A percentile compares a stretch with the other conserved stretches of the same genome.
These are phyloP conservation scores for Opeltia flavorubescens DNA, from an alignment of 495 filamentous ascomycete species.

Conservation along the genomic window DNA sequence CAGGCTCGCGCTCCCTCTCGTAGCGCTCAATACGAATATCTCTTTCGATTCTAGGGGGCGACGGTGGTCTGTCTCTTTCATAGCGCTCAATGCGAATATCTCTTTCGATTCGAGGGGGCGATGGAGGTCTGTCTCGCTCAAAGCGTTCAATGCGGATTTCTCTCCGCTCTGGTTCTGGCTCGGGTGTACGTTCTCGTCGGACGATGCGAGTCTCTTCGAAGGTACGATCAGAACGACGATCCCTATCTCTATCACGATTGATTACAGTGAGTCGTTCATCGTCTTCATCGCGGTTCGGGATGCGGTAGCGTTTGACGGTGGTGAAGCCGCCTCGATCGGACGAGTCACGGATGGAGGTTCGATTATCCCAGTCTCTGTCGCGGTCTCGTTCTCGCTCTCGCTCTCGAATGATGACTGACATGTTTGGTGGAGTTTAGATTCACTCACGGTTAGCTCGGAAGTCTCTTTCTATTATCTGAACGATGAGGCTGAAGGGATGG, in stretches of 20 bases:
- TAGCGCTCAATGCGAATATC: conserved; percentile 18
- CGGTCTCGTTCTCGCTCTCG: conserved; percentile 20
- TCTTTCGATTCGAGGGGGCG: conserved; percentile 29
- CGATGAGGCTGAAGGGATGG: neutral
- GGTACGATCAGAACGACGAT: conserved; percentile 6
- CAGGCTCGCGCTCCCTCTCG: conserved; percentile 36
- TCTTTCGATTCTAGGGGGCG: conserved; percentile 29
- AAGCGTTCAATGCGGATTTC: conserved; percentile 26
- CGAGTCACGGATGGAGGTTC: conserved; percentile 21
- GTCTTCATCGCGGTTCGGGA: conserved; percentile 22
- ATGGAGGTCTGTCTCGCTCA: conserved; percentile 30
- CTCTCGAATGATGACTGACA: conserved; percentile 6
- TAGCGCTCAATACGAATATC: conserved; percentile 19
- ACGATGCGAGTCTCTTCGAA: conserved; percentile 16
- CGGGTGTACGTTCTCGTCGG: conserved; percentile 7
- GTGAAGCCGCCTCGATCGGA: conserved; percentile 9
- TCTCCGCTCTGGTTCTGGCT: conserved; percentile 8
- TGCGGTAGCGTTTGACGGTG: conserved; percentile 36
- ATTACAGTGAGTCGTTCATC: conserved; percentile 29
- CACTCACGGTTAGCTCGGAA: too few relatives aligned
- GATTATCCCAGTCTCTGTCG: conserved; percentile 26
- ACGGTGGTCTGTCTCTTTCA: conserved; percentile 30
- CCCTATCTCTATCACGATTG: conserved; percentile 24
- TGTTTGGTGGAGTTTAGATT: neutral
- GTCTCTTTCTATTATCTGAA: too few relatives aligned